Conservation (phyloP, 2,329 filamentous ascomycete genomes). For the Nannizziopsis barbatae region DNA sequence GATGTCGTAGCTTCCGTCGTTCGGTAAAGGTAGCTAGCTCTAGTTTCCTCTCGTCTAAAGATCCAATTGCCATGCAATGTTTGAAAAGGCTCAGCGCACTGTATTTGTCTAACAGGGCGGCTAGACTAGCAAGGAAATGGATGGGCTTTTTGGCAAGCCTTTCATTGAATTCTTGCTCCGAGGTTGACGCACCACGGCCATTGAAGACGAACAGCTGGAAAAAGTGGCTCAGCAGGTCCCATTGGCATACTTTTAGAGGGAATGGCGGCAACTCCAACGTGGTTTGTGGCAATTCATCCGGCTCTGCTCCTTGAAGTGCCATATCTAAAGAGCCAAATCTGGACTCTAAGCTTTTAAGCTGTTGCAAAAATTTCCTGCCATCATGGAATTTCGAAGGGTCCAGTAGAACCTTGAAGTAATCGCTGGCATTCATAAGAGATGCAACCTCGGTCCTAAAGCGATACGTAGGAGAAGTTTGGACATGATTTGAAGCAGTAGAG, state of each 20-base stretch:
- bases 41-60: background rate
- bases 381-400: constrained; percentile 35
- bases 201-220: constrained; percentile 9
- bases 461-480: constrained; percentile 11
- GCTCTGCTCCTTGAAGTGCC: constrained; percentile 16
- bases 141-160: constrained; percentile 9
- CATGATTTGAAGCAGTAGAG: constrained; percentile 8
- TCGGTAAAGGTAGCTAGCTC: background rate
- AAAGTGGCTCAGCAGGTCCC: constrained; percentile 9
- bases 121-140: constrained; percentile 13
- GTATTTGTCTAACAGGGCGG: constrained; percentile 13
- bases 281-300: constrained; percentile 22
- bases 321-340: constrained; percentile 12
- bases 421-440: constrained; percentile 25
- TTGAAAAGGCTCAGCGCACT: constrained; percentile 3
- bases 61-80: background rate
- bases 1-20: constrained; percentile 11
- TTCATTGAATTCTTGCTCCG: background rate
- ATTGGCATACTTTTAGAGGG: constrained; percentile 16
- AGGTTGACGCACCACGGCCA: background rate
- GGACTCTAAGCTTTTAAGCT: constrained; percentile 12
- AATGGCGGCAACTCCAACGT: constrained; percentile 23
- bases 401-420: constrained; percentile 32
- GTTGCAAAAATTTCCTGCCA: constrained; percentile 27
- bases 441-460: constrained; percentile 29